A percentile compares a stretch with the other conserved stretches of the same genome.
Evolutionary conservation across 208 protist species (phyloP).

Genomic region (Tritrichomonas foetus): DNA sequence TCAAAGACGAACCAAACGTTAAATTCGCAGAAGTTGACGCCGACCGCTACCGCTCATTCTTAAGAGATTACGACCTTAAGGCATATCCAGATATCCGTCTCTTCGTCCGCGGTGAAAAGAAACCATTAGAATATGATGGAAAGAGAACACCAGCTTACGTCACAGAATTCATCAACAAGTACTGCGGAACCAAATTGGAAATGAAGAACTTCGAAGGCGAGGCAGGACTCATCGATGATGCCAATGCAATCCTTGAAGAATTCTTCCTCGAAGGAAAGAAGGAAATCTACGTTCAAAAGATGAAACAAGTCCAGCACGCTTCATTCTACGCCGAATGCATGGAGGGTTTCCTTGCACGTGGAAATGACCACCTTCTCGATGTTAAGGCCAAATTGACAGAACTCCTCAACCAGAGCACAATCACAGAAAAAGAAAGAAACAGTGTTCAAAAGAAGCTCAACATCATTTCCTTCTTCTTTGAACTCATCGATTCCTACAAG

Average conservation of each 20-base stretch:
- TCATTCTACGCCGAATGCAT: background rate
- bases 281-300: background rate
- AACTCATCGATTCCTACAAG: background rate
- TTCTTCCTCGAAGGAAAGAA: background rate
- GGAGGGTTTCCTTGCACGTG: background rate
- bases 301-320: background rate
- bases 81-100: background rate
- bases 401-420: background rate
- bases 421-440: background rate
- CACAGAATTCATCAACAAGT: background rate
- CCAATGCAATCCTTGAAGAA: background rate
- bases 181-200: background rate
- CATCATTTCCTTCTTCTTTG: background rate
- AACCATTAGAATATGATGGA: background rate
- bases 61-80: background rate
- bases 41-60: background rate
- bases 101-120: background rate
- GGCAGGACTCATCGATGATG: background rate
- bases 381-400: background rate
- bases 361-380: background rate
- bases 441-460: background rate
- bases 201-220: background rate
- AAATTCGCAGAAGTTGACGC: background rate
- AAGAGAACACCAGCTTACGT: background rate
- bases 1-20: background rate